Evolutionary conservation across 2,329 filamentous ascomycete species (phyloP).

Genomic region (Botrytis medusae): DNA sequence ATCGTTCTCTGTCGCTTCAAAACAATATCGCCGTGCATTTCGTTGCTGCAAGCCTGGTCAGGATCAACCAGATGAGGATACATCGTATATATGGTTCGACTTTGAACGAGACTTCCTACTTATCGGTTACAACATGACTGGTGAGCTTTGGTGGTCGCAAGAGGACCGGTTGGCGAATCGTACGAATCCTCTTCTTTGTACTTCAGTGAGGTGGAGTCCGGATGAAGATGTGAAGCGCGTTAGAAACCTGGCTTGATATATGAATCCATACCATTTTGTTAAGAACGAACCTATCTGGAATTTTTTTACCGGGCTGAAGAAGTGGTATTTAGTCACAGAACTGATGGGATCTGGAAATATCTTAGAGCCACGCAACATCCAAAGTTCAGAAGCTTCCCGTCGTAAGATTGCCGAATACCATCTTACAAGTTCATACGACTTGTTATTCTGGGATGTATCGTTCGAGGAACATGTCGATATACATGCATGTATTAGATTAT

Average conservation of each 20-base stretch:
- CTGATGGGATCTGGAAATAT: neutral
- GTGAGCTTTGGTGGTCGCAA: neutral
- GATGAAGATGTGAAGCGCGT: neutral
- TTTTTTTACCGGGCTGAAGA: accelerated
- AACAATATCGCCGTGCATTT: neutral
- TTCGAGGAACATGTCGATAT: neutral
- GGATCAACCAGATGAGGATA: neutral
- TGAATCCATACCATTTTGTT: accelerated
- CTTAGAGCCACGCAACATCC: neutral
- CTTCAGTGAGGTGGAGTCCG: neutral
- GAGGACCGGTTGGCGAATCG: neutral
- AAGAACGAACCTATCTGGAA: neutral
- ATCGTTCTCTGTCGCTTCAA: neutral
- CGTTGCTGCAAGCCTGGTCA: neutral
- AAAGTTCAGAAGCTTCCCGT: neutral
- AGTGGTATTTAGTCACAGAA: neutral
- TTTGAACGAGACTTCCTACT: neutral
- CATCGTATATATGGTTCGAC: neutral
- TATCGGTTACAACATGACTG: neutral
- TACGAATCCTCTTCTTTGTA: neutral
- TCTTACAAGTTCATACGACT: neutral
- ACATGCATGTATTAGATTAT: accelerated
- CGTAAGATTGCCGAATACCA: neutral
- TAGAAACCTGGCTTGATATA: neutral
- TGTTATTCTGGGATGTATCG: neutral